Evolutionary conservation across 305 asterid genomes (phyloP).

Genomic region (Fraxinus xanthoxyloides): DNA sequence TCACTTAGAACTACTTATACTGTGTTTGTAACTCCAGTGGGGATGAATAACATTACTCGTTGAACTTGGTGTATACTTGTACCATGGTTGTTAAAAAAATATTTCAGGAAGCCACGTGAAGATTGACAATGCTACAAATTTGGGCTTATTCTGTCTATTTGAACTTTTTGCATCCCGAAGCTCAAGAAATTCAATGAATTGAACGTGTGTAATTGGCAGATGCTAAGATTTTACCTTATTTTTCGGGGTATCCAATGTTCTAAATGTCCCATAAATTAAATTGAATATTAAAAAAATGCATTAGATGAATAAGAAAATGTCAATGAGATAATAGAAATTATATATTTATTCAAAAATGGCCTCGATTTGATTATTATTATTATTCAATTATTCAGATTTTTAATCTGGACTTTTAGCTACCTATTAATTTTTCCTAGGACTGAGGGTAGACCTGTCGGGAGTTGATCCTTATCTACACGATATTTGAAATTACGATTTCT

Average conservation of each 20-base stretch:
- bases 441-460: conserved; percentile 10
- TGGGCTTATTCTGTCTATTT: conserved; percentile 16
- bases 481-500: background rate
- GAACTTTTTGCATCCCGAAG: conserved; percentile 21
- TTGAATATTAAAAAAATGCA: background rate
- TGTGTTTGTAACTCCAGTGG: no score
- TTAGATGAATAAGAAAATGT: background rate
- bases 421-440: conserved; percentile 14
- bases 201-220: conserved; percentile 30
- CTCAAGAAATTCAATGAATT: conserved; percentile 33
- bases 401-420: background rate
- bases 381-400: background rate
- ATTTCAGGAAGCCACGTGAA: conserved; percentile 4
- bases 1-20: no score
- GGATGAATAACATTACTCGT: no score
- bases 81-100: no score
- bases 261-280: conserved; percentile 8
- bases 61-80: no score
- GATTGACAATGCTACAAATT: conserved; percentile 8
- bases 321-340: background rate
- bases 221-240: conserved; percentile 19
- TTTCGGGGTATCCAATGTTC: conserved; percentile 43
- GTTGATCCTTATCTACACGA: conserved; percentile 17
- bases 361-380: conserved; percentile 13
- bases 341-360: background rate